Evolutionary conservation across 192 early-diverging fungal species (phyloP), one percentile per base, ranked within the genome.

Genomic region (Globomyces pollinis-pini): DNA sequence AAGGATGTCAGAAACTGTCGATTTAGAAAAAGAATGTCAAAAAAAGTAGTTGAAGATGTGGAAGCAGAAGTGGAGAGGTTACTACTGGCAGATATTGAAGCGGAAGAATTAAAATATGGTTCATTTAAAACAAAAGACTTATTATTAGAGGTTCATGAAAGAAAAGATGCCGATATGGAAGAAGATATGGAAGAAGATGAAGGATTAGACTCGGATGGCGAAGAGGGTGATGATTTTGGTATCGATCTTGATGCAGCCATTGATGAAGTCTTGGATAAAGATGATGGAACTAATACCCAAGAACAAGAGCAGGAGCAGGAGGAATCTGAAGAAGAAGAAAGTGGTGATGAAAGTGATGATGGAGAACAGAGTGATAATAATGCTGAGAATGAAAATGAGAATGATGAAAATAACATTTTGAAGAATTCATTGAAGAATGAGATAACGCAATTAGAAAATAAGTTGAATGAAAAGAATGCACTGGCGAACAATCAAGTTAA

Each of bases 61-160:
- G 91, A 93, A 44, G 67, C 73, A 28, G 91, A 93, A 61, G 87
- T 93, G 3, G 88, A 91, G 35, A 68, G 88, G 47, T 66, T 93
- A 36, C 71, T 91, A 7, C 63, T 84, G 47, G 81, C 80, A 13
- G 89, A 91, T 71, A 70, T 79, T 1, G 65, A 74, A 31, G 88
- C 90, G 2, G 85, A 88, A 24, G 74, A 88, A 29, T 83, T 91
- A 7, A 47, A 63, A 29, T 88, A 80, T 58, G 35, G 35, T 23
- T n/a, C n/a, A n/a, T n/a, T n/a, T 71, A 70, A 20, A 33, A 36
- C n/a, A 11, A 50, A 26, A 55, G 74, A 21, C 34, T 70, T 3
- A 36, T 36, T 13, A 13, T 36, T 36, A 36, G 78, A 69, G n/a
- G 59, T 61, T 1, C n/a, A n/a, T 69, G 66, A 51, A 35, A 71